These are phyloP conservation scores for Pneumocystis murina DNA, from an alignment of 1,139 yeast species.

Conservation along the genomic window DNA sequence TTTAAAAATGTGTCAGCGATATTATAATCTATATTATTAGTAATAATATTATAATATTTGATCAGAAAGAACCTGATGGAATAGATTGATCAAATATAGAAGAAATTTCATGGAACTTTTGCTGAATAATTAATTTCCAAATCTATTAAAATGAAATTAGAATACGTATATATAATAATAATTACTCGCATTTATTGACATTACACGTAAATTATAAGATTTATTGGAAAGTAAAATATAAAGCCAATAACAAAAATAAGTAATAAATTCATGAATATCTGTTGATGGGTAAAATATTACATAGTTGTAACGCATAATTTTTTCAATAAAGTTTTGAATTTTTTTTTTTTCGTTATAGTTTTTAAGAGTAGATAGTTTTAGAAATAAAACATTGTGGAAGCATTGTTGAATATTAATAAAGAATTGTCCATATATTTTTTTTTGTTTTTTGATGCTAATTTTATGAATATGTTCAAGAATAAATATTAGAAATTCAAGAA, in stretches of 20 bases:
- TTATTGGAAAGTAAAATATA: conserved; percentile 11
- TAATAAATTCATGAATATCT: conserved; percentile 12
- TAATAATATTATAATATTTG: neutral
- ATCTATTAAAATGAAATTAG: conserved; percentile 2
- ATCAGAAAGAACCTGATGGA: neutral
- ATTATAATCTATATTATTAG: neutral
- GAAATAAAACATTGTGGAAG: conserved; percentile 12
- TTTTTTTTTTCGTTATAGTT: conserved; percentile 10
- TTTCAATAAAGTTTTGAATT: conserved; percentile 10
- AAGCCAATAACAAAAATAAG: conserved; percentile 13
- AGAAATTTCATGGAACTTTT: conserved; percentile 13
- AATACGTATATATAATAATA: neutral
- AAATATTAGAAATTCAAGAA: conserved; percentile 15
- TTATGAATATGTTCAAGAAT: conserved; percentile 15
- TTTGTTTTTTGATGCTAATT: conserved; percentile 8
- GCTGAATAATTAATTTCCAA: conserved; percentile 15
- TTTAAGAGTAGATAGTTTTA: conserved; percentile 12
- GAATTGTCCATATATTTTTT: conserved; percentile 5
- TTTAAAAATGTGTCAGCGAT: neutral
- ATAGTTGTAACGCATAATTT: conserved; percentile 15
- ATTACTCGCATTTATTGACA: conserved; percentile 11
- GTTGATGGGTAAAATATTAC: conserved; percentile 14
- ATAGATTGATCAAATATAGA: conserved; percentile 12
- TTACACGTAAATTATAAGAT: conserved; percentile 8
- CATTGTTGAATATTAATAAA: conserved; percentile 9